Base-by-base conservation (phyloP, 1,139 yeast genomes). In the Blastobotrys proliferans region DNA sequence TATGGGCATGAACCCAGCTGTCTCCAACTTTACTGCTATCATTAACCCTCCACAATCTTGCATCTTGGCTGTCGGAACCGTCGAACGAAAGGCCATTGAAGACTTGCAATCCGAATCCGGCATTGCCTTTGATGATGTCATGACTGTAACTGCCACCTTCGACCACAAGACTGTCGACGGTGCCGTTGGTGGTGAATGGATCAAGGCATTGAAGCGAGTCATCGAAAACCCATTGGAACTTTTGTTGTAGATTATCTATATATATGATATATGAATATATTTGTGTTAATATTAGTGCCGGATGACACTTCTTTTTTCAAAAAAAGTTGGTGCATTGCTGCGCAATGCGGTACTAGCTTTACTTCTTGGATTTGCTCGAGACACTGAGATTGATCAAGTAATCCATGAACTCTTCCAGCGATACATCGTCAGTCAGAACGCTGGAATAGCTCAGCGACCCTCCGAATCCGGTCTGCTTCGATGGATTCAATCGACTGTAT, bases 151-250 rank as follows among this genome's bases (percentile, higher is more conserved):
- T 48, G 97, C 95, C 70, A 86, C 97, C 45, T 92, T 92, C 63
- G 99, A 92, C 72, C 99, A 92, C 75, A 85, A 97, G 75, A 83
- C 84, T 49, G 81, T 90, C 52, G 99, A 92, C 64, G 99, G 99
- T 61, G 97, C 97, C 46, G 81, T 84, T 59, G 98, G 96, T 60
- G 98, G 95, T 66, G 97, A 92, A 61, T 94, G 79, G 78, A 86
- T 92, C 75, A 86, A 79, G 70, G 95, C 88, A 57, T 77, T 92
- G 70, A 92, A 92, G 80, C 77, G 77, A 62, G 81, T 87, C 57
- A 69, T 92, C 56, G 99, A 92, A 75, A 90, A 92, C 74, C 99
- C 99, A 61, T 77, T 92, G 67, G 96, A 90, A 71, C 72, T 92
- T 70, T 72, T 94, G 69, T 74, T 94, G 67, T 92, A 79, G 43